Percentiles rank a stretch among this genome's conserved stretches.
These are phyloP conservation scores for Saturnispora sanitii DNA, from an alignment of 805 yeast genomes.

Conservation along the genomic window DNA sequence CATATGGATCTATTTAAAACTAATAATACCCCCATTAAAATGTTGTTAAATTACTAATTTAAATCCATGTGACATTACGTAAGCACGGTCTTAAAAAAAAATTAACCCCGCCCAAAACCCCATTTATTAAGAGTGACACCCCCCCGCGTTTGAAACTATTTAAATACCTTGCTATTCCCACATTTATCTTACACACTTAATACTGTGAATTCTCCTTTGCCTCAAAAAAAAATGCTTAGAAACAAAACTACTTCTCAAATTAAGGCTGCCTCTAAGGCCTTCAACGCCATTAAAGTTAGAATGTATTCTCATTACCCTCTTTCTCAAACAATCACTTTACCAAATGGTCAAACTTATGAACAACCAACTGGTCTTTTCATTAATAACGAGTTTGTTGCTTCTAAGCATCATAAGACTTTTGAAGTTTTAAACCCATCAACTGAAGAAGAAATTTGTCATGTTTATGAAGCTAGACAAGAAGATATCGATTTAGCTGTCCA, in stretches of 20 bases:
- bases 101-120: not conserved
- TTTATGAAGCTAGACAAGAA: slow-evolving; percentile 65
- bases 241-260: not conserved
- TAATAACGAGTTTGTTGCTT: slow-evolving; percentile 49
- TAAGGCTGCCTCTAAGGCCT: not conserved
- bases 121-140: too few relatives aligned
- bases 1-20: too few relatives aligned
- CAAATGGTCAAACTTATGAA: slow-evolving; percentile 26
- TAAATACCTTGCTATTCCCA: not conserved
- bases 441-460: slow-evolving; percentile 57
- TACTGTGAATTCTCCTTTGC: not conserved
- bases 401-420: slow-evolving; percentile 50
- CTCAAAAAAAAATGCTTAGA: slow-evolving; percentile 1
- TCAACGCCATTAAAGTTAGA: slow-evolving; percentile 8
- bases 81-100: not conserved
- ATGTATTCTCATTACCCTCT: slow-evolving; percentile 17
- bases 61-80: too few relatives aligned
- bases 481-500: slow-evolving; percentile 81
- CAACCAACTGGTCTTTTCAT: slow-evolving; percentile 52
- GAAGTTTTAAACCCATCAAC: slow-evolving; percentile 59
- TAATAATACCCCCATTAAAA: too few relatives aligned
- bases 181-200: too few relatives aligned
- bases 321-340: slow-evolving; percentile 25
- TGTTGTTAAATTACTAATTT: not conserved
- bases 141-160: not conserved